phyloP scores from a whole-genome alignment of 1,284 basidiomycete genomes.

The Salmacisia buchloeana region DNA sequence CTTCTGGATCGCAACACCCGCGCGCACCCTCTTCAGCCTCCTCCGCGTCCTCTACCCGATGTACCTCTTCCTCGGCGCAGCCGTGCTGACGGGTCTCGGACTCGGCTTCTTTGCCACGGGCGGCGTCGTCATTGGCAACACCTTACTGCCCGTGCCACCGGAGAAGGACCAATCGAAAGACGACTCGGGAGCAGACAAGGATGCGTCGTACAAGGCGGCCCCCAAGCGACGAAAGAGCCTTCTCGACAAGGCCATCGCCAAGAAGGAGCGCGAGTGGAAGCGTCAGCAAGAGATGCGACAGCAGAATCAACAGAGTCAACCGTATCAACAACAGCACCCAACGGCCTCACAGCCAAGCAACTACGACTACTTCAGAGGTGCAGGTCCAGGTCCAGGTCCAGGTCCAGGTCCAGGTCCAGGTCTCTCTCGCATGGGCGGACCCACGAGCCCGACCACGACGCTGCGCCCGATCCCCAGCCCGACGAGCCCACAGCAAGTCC shows the following conservation, averaged over 20 bases:
- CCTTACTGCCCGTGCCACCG: neutral
- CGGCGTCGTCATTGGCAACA: neutral
- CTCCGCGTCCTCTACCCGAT: neutral
- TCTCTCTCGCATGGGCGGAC: no score
- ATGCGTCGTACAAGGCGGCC: no score
- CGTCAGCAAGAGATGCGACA: neutral
- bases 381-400: no score
- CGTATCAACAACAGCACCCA: neutral
- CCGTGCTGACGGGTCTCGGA: neutral
- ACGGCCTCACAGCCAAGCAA: no score
- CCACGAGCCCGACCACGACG: no score
- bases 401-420: no score
- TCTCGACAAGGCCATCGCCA: constrained; percentile 5
- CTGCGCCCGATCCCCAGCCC: no score
- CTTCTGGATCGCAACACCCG: neutral
- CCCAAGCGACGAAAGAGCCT: constrained; percentile 4
- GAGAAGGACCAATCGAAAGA: neutral
- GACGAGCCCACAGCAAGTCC: neutral
- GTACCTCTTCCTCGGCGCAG: constrained; percentile 4
- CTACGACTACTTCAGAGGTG: no score
- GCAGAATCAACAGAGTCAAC: neutral
- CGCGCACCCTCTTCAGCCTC: neutral
- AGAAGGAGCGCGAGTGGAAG: neutral
- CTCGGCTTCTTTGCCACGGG: neutral
- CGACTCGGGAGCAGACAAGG: neutral